Base-by-base conservation (phyloP, 2,329 filamentous ascomycete species). In the Fusarium euwallaceae region DNA sequence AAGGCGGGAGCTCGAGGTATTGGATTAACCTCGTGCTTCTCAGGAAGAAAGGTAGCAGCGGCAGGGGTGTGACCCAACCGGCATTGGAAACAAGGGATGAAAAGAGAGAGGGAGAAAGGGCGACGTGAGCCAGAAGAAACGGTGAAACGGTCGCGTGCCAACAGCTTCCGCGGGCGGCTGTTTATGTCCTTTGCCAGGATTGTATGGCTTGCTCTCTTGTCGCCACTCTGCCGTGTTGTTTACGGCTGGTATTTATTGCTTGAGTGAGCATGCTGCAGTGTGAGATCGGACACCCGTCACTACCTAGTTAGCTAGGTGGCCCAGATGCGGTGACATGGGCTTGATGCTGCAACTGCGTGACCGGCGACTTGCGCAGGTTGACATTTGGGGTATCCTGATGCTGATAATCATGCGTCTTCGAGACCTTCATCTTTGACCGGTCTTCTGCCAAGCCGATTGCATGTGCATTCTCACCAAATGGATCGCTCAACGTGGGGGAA, bases 121-220 rank as follows among this genome's bases (percentile, higher is more conserved):
- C 62, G 34, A 59, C 20, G 24, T 36, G 24, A 41, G 22, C 24
- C 24, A 29, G 51, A 70, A 61, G 45, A 61, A 67, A 67, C 48
- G 64, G 70, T 71, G 63, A 73, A 66, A 71, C 62, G 43, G 59
- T 43, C 58, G 60, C 41, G 59, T 66, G 65, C 62, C 62, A 72
- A 63, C 64, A 53, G 61, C 39, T 64, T 51, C 24, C 37, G 36
- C 36, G 27, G 34, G 64, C 41, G 60, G n/a, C 41, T 58, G 53
- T 51, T 39, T 48, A 34, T 63, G 32, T 20, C 56, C 53, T 55
- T 29, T 36, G 37, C 43, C 37, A 27, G 61, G 45, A 34, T 56
- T 60, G 36, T 64, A 56, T 34, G 59, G 17, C 66, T 68, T 51
- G 43, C 43, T 62, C 61, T 64, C 20, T 12, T 27, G 22, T 61